Base-by-base conservation (phyloP, 2,329 filamentous ascomycete species). In the Colletotrichum truncatum region DNA sequence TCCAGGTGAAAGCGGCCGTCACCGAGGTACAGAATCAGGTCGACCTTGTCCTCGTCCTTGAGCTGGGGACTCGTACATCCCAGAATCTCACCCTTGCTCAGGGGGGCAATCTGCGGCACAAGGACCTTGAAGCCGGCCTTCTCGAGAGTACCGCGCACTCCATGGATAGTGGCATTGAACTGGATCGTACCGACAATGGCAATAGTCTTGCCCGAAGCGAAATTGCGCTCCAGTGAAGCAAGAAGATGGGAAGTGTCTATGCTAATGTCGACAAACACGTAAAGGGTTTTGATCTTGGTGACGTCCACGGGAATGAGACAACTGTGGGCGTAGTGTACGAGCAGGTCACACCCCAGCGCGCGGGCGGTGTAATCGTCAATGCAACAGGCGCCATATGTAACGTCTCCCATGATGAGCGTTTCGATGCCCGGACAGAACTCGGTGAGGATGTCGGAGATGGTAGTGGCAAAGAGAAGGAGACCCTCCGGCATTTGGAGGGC, bases 401-500 rank as follows among this genome's bases (percentile, higher is more conserved):
- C 96, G 76, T 99, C 96, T 67, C 96, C 96, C 96, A 99, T 99
- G 77, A 99, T 99, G 57, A 98, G 84, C 2, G 95, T 98, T 76
- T 97, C 93, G 39, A 92, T 91, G 2, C 92, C 94, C 0, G 93
- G 91, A 74, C 96, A 99, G 81, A 99, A 99, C 75, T 94, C 92
- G 1, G 92, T 93, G 49, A 99, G 84, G 72, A 99, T 98, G 76
- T 99, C 96, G 4, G 96, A 97, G 70, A 99, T 95, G 34, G 96
- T 99, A 25, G 96, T 98, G 21, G 96, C 96, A 76, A 99, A 99
- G 61, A 99, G 84, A 26, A 99, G 87, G 2, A 99, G 86, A 1
- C 96, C 96, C 78, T 99, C 97, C 5, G 96, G 96, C 84, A 99
- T 96, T 78, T 99, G 96, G n/a, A 99, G 84, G 0, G 95, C 97